A percentile compares a stretch with the other conserved stretches of the same genome.
These are phyloP conservation scores for Dryadomyces quercivorus DNA, from an alignment of 2,329 filamentous ascomycete species.

Conservation along the genomic window DNA sequence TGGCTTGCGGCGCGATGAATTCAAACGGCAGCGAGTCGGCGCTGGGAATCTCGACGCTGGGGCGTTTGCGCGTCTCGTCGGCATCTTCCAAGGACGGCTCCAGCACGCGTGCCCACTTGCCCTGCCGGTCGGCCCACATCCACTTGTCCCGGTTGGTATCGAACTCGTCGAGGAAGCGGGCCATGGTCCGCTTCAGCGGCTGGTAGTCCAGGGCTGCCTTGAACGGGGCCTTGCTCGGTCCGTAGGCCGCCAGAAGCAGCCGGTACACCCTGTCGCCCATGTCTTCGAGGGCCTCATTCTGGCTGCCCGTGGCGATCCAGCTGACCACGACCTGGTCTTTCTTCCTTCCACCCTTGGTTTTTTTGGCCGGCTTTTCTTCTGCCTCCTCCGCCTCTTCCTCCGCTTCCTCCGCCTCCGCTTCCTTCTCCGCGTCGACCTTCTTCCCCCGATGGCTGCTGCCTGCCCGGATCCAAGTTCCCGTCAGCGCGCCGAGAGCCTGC, in stretches of 20 bases:
- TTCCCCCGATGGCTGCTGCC: background rate
- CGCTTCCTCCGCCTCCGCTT: background rate
- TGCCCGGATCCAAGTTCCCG: constrained; percentile 23
- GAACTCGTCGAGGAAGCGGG: constrained; percentile 20
- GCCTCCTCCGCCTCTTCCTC: background rate
- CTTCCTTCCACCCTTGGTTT: constrained; percentile 9
- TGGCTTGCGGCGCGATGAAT: background rate
- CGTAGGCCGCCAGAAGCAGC: constrained; percentile 26
- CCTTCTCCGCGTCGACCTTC: constrained; percentile 3
- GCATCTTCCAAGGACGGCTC: background rate
- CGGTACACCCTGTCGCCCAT: constrained; percentile 32
- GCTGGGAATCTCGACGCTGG: background rate
- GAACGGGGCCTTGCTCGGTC: constrained; percentile 6
- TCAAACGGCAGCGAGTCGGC: constrained; percentile 1
- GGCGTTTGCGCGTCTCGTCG: background rate
- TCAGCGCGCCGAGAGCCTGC: constrained; percentile 25
- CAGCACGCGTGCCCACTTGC: constrained; percentile 1
- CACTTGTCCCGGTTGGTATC: constrained; percentile 20
- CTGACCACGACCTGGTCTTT: constrained; percentile 5
- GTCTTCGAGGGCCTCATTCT: constrained; percentile 18
- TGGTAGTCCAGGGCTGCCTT: constrained; percentile 14
- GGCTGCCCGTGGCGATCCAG: constrained; percentile 4
- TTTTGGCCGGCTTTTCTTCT: no score
- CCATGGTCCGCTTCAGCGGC: constrained; percentile 5
- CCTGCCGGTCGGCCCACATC: constrained; percentile 22